These are phyloP conservation scores for Fusarium stilboides DNA, from an alignment of 2,329 filamentous ascomycete species.

Conservation along the genomic window DNA sequence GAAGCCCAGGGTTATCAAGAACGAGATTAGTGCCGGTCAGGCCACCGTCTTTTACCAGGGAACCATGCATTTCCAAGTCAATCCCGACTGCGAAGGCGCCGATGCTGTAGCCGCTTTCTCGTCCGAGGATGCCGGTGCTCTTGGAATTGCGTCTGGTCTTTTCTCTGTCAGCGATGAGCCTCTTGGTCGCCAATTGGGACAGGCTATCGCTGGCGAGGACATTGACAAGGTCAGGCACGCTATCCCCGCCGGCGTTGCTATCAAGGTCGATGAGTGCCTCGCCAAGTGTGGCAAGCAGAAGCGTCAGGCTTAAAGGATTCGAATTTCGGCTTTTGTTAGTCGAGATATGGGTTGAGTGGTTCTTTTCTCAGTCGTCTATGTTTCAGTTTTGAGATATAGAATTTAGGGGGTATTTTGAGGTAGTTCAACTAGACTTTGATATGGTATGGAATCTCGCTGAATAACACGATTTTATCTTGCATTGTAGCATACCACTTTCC, in stretches of 20 bases:
- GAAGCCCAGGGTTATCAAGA: conserved; percentile 60
- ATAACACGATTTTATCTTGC: background rate
- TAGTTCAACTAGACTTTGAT: background rate
- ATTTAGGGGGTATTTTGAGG: background rate
- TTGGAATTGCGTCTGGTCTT: conserved; percentile 64
- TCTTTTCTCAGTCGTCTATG: background rate
- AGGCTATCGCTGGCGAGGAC: conserved; percentile 61
- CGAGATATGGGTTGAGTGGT: background rate
- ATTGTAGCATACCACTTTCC: no score
- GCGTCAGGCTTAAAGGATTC: conserved; percentile 52
- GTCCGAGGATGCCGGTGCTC: conserved; percentile 66
- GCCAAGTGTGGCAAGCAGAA: conserved; percentile 53
- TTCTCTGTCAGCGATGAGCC: conserved; percentile 62
- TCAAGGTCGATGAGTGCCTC: conserved; percentile 68
- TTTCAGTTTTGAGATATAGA: background rate
- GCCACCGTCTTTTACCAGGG: conserved; percentile 70
- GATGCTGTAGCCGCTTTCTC: conserved; percentile 66
- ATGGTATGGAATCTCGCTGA: background rate
- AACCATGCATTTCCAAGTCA: conserved; percentile 69
- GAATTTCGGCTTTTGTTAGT: background rate
- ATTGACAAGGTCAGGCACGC: conserved; percentile 60
- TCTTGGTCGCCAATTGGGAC: conserved; percentile 63
- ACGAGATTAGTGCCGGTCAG: conserved; percentile 59
- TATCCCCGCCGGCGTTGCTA: conserved; percentile 62
- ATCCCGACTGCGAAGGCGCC: conserved; percentile 66